These are phyloP conservation scores for Saccharomyces hybrid DNA, from an alignment of 1,139 yeast genomes.

Conservation along the genomic window DNA sequence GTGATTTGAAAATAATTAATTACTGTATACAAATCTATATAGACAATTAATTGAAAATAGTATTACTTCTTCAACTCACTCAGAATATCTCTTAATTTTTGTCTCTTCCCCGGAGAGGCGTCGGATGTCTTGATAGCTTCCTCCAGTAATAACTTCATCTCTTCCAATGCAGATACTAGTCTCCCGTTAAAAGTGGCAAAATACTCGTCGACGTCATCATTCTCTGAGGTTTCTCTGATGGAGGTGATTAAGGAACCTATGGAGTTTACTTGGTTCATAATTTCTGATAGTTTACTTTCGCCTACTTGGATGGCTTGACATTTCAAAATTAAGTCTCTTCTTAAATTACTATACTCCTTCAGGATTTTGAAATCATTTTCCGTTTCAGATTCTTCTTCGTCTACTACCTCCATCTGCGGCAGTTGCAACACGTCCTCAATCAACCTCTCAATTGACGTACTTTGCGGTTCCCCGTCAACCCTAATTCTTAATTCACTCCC, in stretches of 20 bases:
- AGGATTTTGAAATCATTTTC: constrained; percentile 9
- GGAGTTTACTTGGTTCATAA: constrained; percentile 8
- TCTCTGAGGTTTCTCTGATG: constrained; percentile 6
- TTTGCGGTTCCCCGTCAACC: constrained; percentile 5
- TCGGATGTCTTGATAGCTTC: constrained; percentile 13
- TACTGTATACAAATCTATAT: constrained; percentile 2
- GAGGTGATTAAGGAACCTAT: constrained; percentile 7
- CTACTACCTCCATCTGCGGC: constrained; percentile 15
- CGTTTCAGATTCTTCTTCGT: not conserved
- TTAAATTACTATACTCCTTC: constrained; percentile 18
- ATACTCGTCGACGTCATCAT: constrained; percentile 10
- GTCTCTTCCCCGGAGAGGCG: constrained; percentile 5
- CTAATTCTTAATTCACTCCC: constrained; percentile 15
- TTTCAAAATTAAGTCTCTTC: constrained; percentile 15
- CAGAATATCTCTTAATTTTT: constrained; percentile 1
- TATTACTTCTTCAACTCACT: constrained; percentile 1
- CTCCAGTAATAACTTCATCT: constrained; percentile 14
- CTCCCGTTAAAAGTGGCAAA: constrained; percentile 10
- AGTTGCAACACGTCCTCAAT: constrained; percentile 18
- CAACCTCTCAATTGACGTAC: constrained; percentile 14
- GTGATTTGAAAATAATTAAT: constrained; percentile 1
- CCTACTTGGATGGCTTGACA: constrained; percentile 16
- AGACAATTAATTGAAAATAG: constrained; percentile 1
- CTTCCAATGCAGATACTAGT: constrained; percentile 13
- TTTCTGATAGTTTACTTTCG: constrained; percentile 4